phyloP scores from a whole-genome alignment of 2,329 filamentous ascomycete genomes.

The Raffaelea arxii region DNA sequence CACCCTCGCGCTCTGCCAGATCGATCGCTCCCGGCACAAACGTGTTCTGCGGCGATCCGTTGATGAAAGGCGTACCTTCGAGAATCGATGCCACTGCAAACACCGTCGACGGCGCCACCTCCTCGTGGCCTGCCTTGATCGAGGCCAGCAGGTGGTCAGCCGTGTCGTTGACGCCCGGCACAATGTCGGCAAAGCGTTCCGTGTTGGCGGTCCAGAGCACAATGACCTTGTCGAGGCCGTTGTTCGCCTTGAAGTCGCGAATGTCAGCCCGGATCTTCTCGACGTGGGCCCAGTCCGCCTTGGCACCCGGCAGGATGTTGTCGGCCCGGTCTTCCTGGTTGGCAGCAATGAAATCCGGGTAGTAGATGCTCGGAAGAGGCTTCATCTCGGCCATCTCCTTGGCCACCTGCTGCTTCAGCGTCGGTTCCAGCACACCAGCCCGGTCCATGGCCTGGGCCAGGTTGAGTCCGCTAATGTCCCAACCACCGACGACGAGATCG shows the following conservation, averaged over 20 bases:
- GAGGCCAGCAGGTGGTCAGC: conserved; percentile 85
- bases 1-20: conserved; percentile 74
- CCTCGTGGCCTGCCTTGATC: conserved; percentile 77
- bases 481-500: conserved; percentile 88
- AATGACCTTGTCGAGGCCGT: conserved; percentile 87
- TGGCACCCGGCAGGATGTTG: conserved; percentile 74
- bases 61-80: conserved; percentile 90
- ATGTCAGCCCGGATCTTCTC: conserved; percentile 92
- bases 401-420: conserved; percentile 76
- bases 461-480: conserved; percentile 93
- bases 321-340: conserved; percentile 97
- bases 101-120: conserved; percentile 90
- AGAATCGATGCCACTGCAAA: conserved; percentile 93
- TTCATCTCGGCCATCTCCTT: conserved; percentile 89
- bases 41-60: conserved; percentile 97
- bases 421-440: conserved; percentile 89
- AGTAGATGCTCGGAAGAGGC: conserved; percentile 92
- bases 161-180: conserved; percentile 89
- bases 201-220: conserved; percentile 99
- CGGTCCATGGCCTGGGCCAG: conserved; percentile 90
- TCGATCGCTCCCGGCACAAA: conserved; percentile 90
- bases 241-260: conserved; percentile 79
- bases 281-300: conserved; percentile 79
- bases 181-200: conserved; percentile 84
- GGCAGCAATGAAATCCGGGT: conserved; percentile 97